Evolutionary conservation across 116 monocot species (phyloP).

Genomic region (Iris pallida): DNA sequence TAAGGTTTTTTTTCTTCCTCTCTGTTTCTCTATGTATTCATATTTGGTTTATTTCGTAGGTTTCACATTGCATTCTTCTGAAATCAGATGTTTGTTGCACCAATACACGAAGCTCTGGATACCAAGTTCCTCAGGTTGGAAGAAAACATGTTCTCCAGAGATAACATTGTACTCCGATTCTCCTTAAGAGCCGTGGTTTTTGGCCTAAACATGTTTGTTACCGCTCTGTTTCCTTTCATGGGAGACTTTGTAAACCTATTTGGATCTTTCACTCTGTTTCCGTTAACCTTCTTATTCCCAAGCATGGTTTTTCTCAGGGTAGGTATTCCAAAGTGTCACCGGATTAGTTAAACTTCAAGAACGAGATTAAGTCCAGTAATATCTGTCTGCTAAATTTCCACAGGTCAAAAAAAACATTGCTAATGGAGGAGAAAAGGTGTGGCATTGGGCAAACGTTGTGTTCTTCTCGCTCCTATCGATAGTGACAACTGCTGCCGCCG

Average conservation of each 20-base stretch:
- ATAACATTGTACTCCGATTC: conserved; percentile 31
- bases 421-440: conserved; percentile 20
- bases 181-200: conserved; percentile 23
- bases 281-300: conserved; percentile 51
- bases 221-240: conserved; percentile 62
- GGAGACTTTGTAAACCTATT: conserved; percentile 57
- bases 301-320: conserved; percentile 65
- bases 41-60: background rate
- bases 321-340: background rate
- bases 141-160: conserved; percentile 30
- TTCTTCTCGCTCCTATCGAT: conserved; percentile 34
- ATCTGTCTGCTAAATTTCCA: background rate
- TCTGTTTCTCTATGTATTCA: background rate
- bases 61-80: background rate
- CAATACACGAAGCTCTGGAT: conserved; percentile 63
- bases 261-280: conserved; percentile 54
- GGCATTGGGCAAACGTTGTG: conserved; percentile 48
- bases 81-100: conserved; percentile 47
- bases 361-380: background rate
- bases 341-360: background rate
- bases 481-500: conserved; percentile 38
- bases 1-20: conserved; percentile 13
- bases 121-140: conserved; percentile 43
- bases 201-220: conserved; percentile 33
- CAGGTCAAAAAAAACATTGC: conserved; percentile 38